phyloP scores from a whole-genome alignment of 2,329 filamentous ascomycete species.

The Trichoderma harzianum region DNA sequence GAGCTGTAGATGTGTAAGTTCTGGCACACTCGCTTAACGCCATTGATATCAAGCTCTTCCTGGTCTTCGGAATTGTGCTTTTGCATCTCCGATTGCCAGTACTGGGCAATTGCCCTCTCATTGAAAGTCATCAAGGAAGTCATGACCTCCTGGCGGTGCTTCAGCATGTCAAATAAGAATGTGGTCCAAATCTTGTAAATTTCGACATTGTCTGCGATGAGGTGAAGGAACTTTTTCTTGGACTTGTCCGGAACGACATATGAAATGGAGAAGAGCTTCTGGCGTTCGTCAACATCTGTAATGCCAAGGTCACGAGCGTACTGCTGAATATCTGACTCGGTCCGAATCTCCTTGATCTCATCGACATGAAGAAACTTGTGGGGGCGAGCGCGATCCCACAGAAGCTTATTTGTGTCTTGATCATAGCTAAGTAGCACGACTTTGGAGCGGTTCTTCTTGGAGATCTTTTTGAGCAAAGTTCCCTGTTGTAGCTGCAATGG shows the following conservation, averaged over 20 bases:
- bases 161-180: constrained; percentile 78
- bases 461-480: constrained; percentile 75
- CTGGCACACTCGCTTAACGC: constrained; percentile 79
- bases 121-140: constrained; percentile 82
- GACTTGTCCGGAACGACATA: constrained; percentile 76
- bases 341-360: constrained; percentile 87
- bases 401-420: constrained; percentile 78
- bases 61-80: constrained; percentile 58
- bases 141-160: constrained; percentile 86
- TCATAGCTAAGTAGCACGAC: constrained; percentile 71
- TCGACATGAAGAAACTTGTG: constrained; percentile 90
- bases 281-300: constrained; percentile 59
- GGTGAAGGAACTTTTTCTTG: constrained; percentile 82
- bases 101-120: constrained; percentile 74
- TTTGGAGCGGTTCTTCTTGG: constrained; percentile 74
- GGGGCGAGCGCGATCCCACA: constrained; percentile 76
- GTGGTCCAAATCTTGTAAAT: constrained; percentile 77
- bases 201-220: constrained; percentile 73
- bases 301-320: constrained; percentile 82
- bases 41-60: constrained; percentile 71
- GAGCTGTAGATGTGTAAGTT: constrained; percentile 91
- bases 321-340: constrained; percentile 78
- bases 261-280: constrained; percentile 84
- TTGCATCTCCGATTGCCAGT: constrained; percentile 84
- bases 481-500: constrained; percentile 75